Evolutionary conservation across 1,284 basidiomycete species (phyloP), one percentile per base, ranked within the genome.

Genomic region (Phellopilus nigrolimitatus): DNA sequence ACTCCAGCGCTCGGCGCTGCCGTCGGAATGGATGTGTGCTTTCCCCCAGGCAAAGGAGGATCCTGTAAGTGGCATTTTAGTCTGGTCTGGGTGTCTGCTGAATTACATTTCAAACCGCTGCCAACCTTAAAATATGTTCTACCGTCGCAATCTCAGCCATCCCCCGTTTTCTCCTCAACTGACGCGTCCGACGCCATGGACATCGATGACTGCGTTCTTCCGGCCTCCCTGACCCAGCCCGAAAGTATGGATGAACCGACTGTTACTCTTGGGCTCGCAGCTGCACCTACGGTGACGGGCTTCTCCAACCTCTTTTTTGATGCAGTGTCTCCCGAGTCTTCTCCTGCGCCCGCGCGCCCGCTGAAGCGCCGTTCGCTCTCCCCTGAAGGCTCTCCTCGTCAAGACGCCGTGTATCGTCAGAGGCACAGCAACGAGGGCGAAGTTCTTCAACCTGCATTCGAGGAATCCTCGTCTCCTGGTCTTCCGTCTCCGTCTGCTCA

Each of bases 311-410:
- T 85, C 21, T 88, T 88, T 65, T 82, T 78, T 59, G 76, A 77
- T 30, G 69, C 71, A 1, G 68, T 74, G 63, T 79, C 83, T 27
- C 76, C 78, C 13, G 65, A 67, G 43, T 68, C 54, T 71, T 75
- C 62, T 13, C 72, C 74, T 22, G 65, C 62, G 31, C 66, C 67
- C 50, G 72, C 69, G 45, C 70, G 73, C 51, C 68, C 69, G 36
- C 84, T 78, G 71, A 85, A 86, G 67, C 80, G 82, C 22, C 80
- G 84, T 31, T 88, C 85, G 3, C 63, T 77, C 24, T 88, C 85
- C 2, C 85, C 86, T 5, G 79, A 83, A 43, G 63, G 68, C 24
- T 64, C 68, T 50, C 66, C 65, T 31, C 64, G 66, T 49, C 64
- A 62, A 7, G 70, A 71, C 40, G 66, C 68, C 54, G 67, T 65